Evolutionary conservation across 192 early-diverging fungal genomes (phyloP).

Genomic region (Dissophora ornata): DNA sequence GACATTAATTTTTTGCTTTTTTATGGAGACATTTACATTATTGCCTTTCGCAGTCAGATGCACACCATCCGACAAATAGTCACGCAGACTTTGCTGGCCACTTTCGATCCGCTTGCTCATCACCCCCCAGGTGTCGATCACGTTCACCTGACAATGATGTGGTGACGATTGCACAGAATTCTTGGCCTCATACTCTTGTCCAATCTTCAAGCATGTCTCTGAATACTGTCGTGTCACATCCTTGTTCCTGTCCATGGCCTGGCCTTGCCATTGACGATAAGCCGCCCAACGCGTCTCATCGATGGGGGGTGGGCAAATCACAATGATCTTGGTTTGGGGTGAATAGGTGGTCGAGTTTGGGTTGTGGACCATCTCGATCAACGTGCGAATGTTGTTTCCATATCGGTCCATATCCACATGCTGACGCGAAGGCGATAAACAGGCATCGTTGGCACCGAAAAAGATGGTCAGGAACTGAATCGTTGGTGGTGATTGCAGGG

Average conservation of each 20-base stretch:
- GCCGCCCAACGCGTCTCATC: slow-evolving; percentile 64
- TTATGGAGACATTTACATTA: slow-evolving; percentile 49
- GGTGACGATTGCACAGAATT: slow-evolving; percentile 37
- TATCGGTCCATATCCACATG: slow-evolving; percentile 73
- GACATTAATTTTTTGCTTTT: too few relatives aligned
- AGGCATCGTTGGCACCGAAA: slow-evolving; percentile 87
- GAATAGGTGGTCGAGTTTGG: slow-evolving; percentile 64
- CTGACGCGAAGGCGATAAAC: slow-evolving; percentile 57
- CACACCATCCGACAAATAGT: slow-evolving; percentile 67
- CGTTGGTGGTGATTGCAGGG: slow-evolving; percentile 14
- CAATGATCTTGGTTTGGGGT: slow-evolving; percentile 69
- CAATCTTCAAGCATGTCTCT: slow-evolving; percentile 55
- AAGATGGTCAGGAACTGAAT: slow-evolving; percentile 77
- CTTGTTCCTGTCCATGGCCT: slow-evolving; percentile 49
- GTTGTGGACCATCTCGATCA: slow-evolving; percentile 68
- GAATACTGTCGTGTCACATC: slow-evolving; percentile 64
- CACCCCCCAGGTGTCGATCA: slow-evolving; percentile 26
- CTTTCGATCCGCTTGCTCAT: slow-evolving; percentile 13
- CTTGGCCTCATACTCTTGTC: slow-evolving; percentile 34
- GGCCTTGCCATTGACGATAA: slow-evolving; percentile 36
- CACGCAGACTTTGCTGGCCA: slow-evolving; percentile 6
- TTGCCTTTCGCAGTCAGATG: slow-evolving; percentile 68
- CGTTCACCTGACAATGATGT: slow-evolving; percentile 50
- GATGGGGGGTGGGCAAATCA: slow-evolving; percentile 79
- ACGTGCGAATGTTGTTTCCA: slow-evolving; percentile 64